Percentiles rank a stretch among this genome's conserved stretches.
These are phyloP conservation scores for Neurospora sp. DNA, from an alignment of 495 filamentous ascomycete species.

Conservation along the genomic window DNA sequence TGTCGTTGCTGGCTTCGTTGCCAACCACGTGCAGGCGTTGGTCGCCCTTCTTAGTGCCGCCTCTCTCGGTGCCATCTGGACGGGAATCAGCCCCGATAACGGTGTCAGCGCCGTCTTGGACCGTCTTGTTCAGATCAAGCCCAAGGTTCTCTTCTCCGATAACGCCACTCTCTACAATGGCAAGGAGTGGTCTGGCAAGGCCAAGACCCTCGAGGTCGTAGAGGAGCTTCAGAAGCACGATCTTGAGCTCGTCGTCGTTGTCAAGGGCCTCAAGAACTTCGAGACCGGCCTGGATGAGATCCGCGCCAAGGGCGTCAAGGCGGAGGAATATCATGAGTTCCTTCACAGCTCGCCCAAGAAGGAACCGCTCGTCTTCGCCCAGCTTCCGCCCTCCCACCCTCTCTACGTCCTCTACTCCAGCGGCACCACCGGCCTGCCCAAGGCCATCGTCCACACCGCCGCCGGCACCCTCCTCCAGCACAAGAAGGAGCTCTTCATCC, in stretches of 20 bases:
- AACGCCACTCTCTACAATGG: conserved; percentile 84
- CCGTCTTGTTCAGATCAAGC: conserved; percentile 70
- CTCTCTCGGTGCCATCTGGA: conserved; percentile 81
- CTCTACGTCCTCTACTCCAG: conserved; percentile 84
- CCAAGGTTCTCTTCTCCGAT: conserved; percentile 72
- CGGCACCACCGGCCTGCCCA: conserved; percentile 83
- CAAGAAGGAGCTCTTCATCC: conserved; percentile 85
- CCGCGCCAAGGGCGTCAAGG: conserved; percentile 35
- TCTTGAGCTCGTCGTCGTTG: conserved; percentile 58
- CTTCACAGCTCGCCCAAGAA: conserved; percentile 25
- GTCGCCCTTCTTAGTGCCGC: conserved; percentile 79
- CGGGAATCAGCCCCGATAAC: conserved; percentile 75
- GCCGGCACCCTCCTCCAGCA: conserved; percentile 84
- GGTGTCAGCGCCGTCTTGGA: conserved; percentile 67
- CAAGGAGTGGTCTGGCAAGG: conserved; percentile 60
- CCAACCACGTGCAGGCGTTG: conserved; percentile 75
- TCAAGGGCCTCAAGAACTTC: conserved; percentile 47
- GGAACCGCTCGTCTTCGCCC: conserved; percentile 52
- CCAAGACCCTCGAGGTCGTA: conserved; percentile 65
- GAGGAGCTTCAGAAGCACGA: conserved; percentile 45
- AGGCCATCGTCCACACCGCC: conserved; percentile 85
- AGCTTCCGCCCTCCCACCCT: conserved; percentile 71
- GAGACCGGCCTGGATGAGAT: conserved; percentile 42
- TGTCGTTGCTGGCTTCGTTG: conserved; percentile 72
- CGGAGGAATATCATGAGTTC: conserved; percentile 29